A percentile compares a stretch with the other conserved stretches of the same genome.
Evolutionary conservation across 768 basidiomycete species (phyloP).

Genomic region (Rhodotorula taiwanensis): DNA sequence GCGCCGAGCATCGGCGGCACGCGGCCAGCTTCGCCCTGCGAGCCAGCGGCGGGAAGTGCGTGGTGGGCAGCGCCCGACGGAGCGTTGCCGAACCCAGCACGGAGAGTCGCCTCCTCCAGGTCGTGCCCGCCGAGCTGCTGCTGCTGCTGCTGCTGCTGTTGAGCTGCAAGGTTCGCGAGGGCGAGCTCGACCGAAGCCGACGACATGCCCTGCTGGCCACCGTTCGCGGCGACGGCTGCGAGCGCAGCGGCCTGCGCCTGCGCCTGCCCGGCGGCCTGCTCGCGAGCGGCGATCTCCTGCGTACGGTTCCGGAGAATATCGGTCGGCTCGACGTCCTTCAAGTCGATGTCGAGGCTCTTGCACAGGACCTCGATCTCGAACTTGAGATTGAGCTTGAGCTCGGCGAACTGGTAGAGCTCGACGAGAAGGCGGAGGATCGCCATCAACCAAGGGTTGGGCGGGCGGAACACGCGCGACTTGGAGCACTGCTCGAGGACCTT

Average conservation of each 20-base stretch:
- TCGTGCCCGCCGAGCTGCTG: conserved; percentile 11
- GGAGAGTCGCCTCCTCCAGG: conserved; percentile 13
- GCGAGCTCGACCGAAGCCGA: conserved; percentile 19
- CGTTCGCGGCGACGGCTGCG: not conserved
- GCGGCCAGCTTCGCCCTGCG: conserved; percentile 14
- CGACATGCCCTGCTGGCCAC: not conserved
- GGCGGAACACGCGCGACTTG: conserved; percentile 83
- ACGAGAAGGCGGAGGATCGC: conserved; percentile 82
- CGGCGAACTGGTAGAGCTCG: conserved; percentile 95
- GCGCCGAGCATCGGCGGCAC: conserved; percentile 31
- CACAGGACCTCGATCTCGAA: conserved; percentile 98
- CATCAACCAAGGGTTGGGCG: conserved; percentile 98
- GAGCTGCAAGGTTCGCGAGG: conserved; percentile 16
- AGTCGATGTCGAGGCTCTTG: conserved; percentile 78
- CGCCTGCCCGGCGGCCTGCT: conserved; percentile 18
- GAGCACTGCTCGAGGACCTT: conserved; percentile 86
- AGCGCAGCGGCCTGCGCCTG: not conserved
- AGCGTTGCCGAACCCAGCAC: conserved; percentile 7
- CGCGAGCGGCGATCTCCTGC: conserved; percentile 46
- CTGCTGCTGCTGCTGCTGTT: conserved; percentile 12
- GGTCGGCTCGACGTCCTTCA: conserved; percentile 76
- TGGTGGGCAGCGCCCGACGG: conserved; percentile 20
- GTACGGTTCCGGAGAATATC: conserved; percentile 73
- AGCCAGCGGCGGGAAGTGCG: conserved; percentile 16
- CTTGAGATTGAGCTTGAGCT: conserved; percentile 90